These are phyloP conservation scores for Neoboletus magnificus DNA, from an alignment of 768 basidiomycete species.

Conservation along the genomic window DNA sequence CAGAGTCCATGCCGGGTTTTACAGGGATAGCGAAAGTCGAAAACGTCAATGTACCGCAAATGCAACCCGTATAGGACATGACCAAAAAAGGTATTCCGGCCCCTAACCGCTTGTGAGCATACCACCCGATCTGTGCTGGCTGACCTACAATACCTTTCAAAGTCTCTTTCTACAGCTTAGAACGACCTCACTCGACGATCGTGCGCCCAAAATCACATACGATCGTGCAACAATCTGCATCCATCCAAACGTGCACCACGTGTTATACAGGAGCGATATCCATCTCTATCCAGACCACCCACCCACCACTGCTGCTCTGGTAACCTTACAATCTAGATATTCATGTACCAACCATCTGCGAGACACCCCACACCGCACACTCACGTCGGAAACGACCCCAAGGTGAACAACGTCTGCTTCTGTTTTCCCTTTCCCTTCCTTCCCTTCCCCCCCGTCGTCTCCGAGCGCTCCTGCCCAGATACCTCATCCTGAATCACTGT, in stretches of 20 bases:
- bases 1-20: slow-evolving; percentile 40
- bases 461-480: background rate
- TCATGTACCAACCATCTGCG: too few relatives aligned
- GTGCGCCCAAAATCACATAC: background rate
- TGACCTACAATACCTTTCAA: background rate
- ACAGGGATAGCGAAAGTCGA: background rate
- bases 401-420: slow-evolving; percentile 79
- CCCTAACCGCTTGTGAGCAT: too few relatives aligned
- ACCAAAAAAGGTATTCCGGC: background rate
- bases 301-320: too few relatives aligned
- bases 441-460: slow-evolving; percentile 38
- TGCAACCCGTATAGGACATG: background rate
- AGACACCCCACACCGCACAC: background rate
- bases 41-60: background rate
- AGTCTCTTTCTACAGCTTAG: background rate
- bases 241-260: background rate
- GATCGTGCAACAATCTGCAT: background rate
- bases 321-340: too few relatives aligned
- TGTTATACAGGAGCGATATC: background rate
- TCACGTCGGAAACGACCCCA: slow-evolving; percentile 47
- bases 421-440: slow-evolving; percentile 81
- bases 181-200: background rate
- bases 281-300: background rate
- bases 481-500: background rate
- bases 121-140: too few relatives aligned